These are phyloP conservation scores for Monosporascus sp. DNA, from an alignment of 2,329 filamentous ascomycete genomes.

Conservation along the genomic window DNA sequence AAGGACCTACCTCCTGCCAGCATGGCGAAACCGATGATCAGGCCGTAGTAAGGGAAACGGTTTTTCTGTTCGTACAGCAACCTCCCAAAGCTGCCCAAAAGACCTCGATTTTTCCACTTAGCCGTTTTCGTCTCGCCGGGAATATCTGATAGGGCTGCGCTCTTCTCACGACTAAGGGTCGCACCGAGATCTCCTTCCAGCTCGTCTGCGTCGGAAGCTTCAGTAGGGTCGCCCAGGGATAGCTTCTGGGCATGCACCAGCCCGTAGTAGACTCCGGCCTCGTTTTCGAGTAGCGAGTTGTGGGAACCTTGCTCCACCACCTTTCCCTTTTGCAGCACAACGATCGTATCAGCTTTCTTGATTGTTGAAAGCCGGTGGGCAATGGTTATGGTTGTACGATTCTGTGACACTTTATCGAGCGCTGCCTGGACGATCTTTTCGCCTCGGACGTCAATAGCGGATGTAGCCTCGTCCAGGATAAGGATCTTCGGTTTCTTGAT, in stretches of 20 bases:
- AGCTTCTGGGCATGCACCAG: slow-evolving; percentile 61
- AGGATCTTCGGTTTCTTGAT: slow-evolving; percentile 65
- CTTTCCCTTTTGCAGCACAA: slow-evolving; percentile 66
- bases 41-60: slow-evolving; percentile 43
- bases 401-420: slow-evolving; percentile 54
- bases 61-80: slow-evolving; percentile 51
- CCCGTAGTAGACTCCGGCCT: slow-evolving; percentile 59
- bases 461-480: slow-evolving; percentile 74
- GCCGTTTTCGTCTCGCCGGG: slow-evolving; percentile 12
- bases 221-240: slow-evolving; percentile 43
- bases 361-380: slow-evolving; percentile 72
- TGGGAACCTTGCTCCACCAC: slow-evolving; percentile 73
- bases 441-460: slow-evolving; percentile 51
- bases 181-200: slow-evolving; percentile 33
- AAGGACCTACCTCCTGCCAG: slow-evolving; percentile 26
- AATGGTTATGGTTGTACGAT: slow-evolving; percentile 67
- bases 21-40: slow-evolving; percentile 44
- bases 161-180: slow-evolving; percentile 40
- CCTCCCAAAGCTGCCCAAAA: slow-evolving; percentile 49
- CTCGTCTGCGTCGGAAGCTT: slow-evolving; percentile 28
- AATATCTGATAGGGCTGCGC: slow-evolving; percentile 32
- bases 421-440: slow-evolving; percentile 60
- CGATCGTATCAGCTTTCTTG: slow-evolving; percentile 70
- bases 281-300: slow-evolving; percentile 57
- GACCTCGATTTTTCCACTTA: slow-evolving; percentile 31